phyloP scores from a whole-genome alignment of 345 rosid species.

The Eucalyptus microcorys region DNA sequence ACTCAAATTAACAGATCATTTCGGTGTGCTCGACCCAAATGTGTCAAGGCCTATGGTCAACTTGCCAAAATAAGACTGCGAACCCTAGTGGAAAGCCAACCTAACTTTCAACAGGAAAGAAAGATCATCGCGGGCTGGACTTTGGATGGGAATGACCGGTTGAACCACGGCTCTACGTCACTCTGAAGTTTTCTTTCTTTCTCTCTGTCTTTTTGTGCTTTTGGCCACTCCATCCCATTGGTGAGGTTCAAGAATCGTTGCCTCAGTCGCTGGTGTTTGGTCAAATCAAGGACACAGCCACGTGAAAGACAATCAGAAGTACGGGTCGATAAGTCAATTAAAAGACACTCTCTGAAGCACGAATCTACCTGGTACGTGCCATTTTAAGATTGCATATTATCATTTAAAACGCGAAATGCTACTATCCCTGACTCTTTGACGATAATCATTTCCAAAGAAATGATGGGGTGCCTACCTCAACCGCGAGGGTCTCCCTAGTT shows the following conservation, averaged over 20 bases:
- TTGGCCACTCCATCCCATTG: background rate
- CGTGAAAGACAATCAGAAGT: too few species aligned
- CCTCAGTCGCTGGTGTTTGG: background rate
- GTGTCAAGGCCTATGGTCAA: too few species aligned
- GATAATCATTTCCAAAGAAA: too few species aligned
- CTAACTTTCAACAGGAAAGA: background rate
- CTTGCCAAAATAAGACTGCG: too few species aligned
- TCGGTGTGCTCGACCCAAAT: background rate
- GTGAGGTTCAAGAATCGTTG: background rate
- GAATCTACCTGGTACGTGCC: accelerated
- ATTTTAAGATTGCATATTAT: too few species aligned
- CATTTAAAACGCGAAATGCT: accelerated
- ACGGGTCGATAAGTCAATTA: too few species aligned
- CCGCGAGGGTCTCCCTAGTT: too few species aligned
- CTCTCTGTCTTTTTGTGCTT: background rate
- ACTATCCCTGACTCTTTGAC: accelerated
- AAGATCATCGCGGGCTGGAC: background rate
- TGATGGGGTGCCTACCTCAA: too few species aligned
- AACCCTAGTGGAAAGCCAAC: background rate
- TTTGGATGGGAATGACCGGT: background rate
- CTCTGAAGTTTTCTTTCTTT: background rate
- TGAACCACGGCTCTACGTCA: background rate
- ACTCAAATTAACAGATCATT: background rate
- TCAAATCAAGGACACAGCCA: background rate
- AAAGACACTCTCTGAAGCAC: too few species aligned